Percentiles rank a stretch among this genome's conserved stretches.
Conservation (phyloP, 352 stramenopile genomes). For the Phytopythium chamaehyphon region DNA sequence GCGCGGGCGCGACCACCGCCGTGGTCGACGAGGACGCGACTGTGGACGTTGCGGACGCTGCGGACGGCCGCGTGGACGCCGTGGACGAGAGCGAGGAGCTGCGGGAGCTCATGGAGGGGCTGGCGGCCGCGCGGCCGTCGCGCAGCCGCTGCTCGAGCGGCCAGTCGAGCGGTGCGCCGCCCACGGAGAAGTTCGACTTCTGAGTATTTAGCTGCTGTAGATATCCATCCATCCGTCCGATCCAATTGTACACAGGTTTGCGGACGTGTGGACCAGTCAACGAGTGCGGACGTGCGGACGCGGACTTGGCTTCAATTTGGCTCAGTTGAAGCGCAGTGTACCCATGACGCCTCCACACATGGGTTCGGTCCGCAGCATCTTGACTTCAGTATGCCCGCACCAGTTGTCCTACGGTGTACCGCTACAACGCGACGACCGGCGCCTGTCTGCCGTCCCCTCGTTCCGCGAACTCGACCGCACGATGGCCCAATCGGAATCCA, state of each 20-base stretch:
- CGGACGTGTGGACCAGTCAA: no score
- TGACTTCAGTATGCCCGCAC: neutral
- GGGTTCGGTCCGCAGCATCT: no score
- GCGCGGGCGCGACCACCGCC: no score
- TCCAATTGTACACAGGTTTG: neutral
- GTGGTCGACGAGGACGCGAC: conserved; percentile 8
- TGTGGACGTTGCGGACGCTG: conserved; percentile 7
- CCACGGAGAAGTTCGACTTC: conserved; percentile 48
- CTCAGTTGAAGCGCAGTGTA: no score
- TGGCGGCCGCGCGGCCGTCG: conserved; percentile 31
- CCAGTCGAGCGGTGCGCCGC: conserved; percentile 45
- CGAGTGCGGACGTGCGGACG: neutral
- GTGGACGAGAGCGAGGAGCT: conserved; percentile 39
- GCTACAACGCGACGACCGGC: neutral
- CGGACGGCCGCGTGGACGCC: conserved; percentile 8
- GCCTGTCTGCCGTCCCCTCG: neutral
- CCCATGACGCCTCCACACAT: no score
- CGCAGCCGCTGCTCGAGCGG: conserved; percentile 50
- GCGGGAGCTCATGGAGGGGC: conserved; percentile 51
- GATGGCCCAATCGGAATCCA: no score
- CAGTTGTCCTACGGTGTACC: neutral
- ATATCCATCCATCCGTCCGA: neutral
- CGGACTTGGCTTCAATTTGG: neutral
- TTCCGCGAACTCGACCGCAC: neutral
- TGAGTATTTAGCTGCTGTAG: conserved; percentile 10